Percentiles rank a stretch among this genome's conserved stretches.
These are phyloP conservation scores for Aspergillus sclerotialis DNA, from an alignment of 2,329 filamentous ascomycete genomes.

Conservation along the genomic window DNA sequence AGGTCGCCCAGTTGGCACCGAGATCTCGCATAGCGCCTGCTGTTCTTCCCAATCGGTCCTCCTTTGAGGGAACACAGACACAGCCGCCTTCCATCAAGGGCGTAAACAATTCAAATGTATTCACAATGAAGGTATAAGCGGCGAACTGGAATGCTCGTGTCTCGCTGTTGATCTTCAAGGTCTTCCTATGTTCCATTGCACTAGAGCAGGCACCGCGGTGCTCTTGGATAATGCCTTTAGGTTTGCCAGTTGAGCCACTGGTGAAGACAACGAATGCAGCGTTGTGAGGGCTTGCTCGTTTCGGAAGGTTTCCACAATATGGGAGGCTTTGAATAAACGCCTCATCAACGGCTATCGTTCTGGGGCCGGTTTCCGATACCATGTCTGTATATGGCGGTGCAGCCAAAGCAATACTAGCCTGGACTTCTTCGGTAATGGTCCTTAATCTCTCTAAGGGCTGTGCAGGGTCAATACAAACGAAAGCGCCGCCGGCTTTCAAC, in stretches of 20 bases:
- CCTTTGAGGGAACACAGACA: conserved; percentile 37
- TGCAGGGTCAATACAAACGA: conserved; percentile 4
- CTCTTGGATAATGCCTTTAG: conserved; percentile 52
- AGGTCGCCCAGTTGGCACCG: conserved; percentile 41
- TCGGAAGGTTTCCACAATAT: background rate
- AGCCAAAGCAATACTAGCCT: conserved; percentile 4
- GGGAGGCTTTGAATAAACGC: background rate
- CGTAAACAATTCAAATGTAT: conserved; percentile 27
- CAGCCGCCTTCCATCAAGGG: conserved; percentile 32
- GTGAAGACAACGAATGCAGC: conserved; percentile 46
- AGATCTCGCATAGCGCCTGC: conserved; percentile 26
- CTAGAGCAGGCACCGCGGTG: conserved; percentile 48
- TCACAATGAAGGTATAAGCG: conserved; percentile 38
- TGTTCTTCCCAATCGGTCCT: conserved; percentile 34
- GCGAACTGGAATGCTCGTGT: conserved; percentile 32
- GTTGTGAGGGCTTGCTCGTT: background rate
- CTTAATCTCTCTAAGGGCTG: conserved; percentile 5
- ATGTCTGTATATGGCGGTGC: background rate
- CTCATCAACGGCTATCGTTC: background rate
- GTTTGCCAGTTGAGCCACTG: conserved; percentile 42
- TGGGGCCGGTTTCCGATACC: background rate
- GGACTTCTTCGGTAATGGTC: conserved; percentile 5
- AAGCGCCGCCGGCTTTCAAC: conserved; percentile 7
- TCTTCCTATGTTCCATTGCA: conserved; percentile 40
- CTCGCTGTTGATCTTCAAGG: conserved; percentile 39